Base-by-base conservation (phyloP, 768 basidiomycete species). In the Trametes coccinea region DNA sequence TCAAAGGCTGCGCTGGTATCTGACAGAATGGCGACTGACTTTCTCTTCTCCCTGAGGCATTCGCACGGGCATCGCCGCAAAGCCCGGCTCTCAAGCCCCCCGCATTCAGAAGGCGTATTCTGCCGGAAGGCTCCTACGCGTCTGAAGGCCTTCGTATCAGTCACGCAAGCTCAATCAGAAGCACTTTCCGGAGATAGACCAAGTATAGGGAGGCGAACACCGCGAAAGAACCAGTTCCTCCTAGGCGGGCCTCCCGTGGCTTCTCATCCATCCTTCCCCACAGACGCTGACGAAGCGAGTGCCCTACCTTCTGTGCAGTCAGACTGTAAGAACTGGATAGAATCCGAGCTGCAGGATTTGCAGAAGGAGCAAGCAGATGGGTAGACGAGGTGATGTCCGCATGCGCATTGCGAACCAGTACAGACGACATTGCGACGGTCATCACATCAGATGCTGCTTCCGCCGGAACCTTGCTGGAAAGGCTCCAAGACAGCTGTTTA, bases 11-110 rank as follows among this genome's bases (percentile, higher is more conserved):
- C 16, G 17, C n/a, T 30, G 37, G 40, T 11, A 53, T 50, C 53
- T 52, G 56, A 64, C 62, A 63, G 62, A 64, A 60, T 40, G 50
- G 57, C 62, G 58, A 64, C 62, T 17, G 54, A 30, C 54, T 45
- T 64, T 56, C 62, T 59, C 41, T 17, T 52, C 62, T 56, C 56
- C 58, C 52, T 48, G 43, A 47, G 13, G 17, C 39, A 29, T 63
- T 64, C 62, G 54, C 62, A 64, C 62, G 62, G 41, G 58, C 62
- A 64, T 45, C 53, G 62, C 62, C 62, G 56, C 57, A n/a, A 44
- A 43, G 17, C 50, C 50, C 50, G 29, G 47, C 37, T 17, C 16
- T 1, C 46, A 49, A 6, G 10, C 13, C 31, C 22, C 31, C 53
- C 41, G 27, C 46, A 16, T 16, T n/a, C 16, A 27, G 37, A n/a